Evolutionary conservation across 768 basidiomycete genomes (phyloP).

Genomic region (Phylloporus sp.): DNA sequence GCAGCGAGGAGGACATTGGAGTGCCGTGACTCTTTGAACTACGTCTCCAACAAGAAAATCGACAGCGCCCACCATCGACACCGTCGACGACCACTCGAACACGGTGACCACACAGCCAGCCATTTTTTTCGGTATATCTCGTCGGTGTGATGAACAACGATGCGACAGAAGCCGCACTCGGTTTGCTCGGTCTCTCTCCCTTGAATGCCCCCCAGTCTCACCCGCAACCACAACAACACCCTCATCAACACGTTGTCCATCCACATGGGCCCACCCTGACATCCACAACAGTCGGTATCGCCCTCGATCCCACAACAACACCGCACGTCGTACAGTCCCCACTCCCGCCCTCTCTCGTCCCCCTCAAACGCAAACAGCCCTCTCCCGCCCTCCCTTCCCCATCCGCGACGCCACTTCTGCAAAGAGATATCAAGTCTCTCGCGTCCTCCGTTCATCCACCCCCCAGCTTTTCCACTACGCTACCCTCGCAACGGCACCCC

Average conservation of each 20-base stretch:
- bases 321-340: conserved; percentile 19
- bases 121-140: conserved; percentile 7
- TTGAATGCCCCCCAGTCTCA: conserved; percentile 29
- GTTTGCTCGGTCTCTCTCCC: conserved; percentile 48
- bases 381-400: conserved; percentile 17
- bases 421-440: conserved; percentile 15
- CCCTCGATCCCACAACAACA: conserved; percentile 21
- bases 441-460: conserved; percentile 14
- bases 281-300: conserved; percentile 21
- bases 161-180: conserved; percentile 56
- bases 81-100: conserved; percentile 6
- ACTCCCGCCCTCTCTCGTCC: conserved; percentile 30
- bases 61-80: conserved; percentile 12
- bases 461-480: conserved; percentile 8
- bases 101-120: conserved; percentile 2
- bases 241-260: conserved; percentile 22
- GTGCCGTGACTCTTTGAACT: not conserved
- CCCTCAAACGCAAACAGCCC: conserved; percentile 39
- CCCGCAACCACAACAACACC: conserved; percentile 22
- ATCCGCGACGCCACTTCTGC: conserved; percentile 5
- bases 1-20: conserved; percentile 5
- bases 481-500: conserved; percentile 8
- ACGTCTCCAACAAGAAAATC: conserved; percentile 18
- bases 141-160: conserved; percentile 42
- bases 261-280: conserved; percentile 27